These are phyloP conservation scores for Macrocybe gigantea DNA, from an alignment of 768 basidiomycete genomes.

Conservation along the genomic window DNA sequence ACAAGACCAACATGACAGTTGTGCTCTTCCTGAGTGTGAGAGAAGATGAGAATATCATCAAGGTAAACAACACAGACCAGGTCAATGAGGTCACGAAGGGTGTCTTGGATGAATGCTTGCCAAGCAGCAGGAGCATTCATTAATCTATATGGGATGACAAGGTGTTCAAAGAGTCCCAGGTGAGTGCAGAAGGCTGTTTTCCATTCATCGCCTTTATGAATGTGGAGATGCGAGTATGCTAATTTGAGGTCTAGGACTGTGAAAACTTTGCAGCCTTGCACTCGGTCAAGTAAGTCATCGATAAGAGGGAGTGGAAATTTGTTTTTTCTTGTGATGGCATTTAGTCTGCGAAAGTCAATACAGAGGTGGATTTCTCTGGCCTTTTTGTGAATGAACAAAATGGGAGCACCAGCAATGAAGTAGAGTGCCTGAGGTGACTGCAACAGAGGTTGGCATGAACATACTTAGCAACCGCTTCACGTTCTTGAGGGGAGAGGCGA, in stretches of 20 bases:
- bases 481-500: conserved; percentile 23
- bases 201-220: conserved; percentile 35
- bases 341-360: conserved; percentile 27
- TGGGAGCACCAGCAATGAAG: conserved; percentile 22
- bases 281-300: conserved; percentile 21
- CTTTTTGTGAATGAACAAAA: conserved; percentile 28
- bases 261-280: conserved; percentile 22
- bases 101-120: conserved; percentile 37
- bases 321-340: conserved; percentile 20
- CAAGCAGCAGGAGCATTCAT: conserved; percentile 35
- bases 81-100: conserved; percentile 30
- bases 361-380: conserved; percentile 25
- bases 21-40: conserved; percentile 25
- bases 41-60: conserved; percentile 40
- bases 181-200: conserved; percentile 37
- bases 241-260: conserved; percentile 31
- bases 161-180: conserved; percentile 31
- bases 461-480: conserved; percentile 24
- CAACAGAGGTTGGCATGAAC: conserved; percentile 27
- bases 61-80: conserved; percentile 35
- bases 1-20: conserved; percentile 23
- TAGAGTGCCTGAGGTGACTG: conserved; percentile 28
- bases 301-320: conserved; percentile 23
- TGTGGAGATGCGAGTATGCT: conserved; percentile 30
- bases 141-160: conserved; percentile 31